Conservation (phyloP, 2,329 filamentous ascomycete genomes). For the Chaetothyriales sp. region DNA sequence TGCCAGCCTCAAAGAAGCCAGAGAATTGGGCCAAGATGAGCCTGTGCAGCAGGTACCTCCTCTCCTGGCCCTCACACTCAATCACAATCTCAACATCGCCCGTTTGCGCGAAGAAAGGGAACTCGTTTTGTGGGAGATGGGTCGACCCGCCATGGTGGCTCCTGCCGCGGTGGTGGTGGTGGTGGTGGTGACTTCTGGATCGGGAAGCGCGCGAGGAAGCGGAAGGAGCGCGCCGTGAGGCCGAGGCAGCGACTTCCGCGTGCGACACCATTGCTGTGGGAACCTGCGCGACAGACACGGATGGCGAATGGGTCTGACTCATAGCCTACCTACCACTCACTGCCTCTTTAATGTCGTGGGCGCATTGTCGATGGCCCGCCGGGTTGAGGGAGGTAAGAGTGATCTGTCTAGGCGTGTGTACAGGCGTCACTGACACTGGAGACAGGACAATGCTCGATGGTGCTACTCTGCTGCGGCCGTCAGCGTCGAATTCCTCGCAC, state of each 20-base stretch:
- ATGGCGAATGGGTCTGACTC: slow-evolving; percentile 1
- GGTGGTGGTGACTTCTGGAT: slow-evolving; percentile 44
- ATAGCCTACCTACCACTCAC: background rate
- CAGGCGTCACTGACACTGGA: background rate
- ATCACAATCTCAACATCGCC: slow-evolving; percentile 88
- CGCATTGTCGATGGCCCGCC: background rate
- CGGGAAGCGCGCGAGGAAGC: slow-evolving; percentile 48
- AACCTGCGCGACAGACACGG: slow-evolving; percentile 1
- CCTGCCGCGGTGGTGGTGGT: slow-evolving; percentile 54
- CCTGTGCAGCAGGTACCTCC: slow-evolving; percentile 72
- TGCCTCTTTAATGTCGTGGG: background rate
- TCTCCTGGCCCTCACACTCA: slow-evolving; percentile 53
- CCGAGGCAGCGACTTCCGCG: slow-evolving; percentile 31
- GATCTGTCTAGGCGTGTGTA: background rate
- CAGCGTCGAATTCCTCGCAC: background rate
- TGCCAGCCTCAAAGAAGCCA: slow-evolving; percentile 82
- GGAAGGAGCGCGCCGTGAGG: slow-evolving; percentile 44
- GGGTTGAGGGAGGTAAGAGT: background rate
- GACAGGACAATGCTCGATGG: background rate
- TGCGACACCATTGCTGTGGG: slow-evolving; percentile 25
- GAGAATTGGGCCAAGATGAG: slow-evolving; percentile 81
- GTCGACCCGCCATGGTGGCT: slow-evolving; percentile 63
- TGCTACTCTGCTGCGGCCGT: background rate
- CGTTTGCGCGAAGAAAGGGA: slow-evolving; percentile 75
- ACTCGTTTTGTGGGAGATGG: slow-evolving; percentile 69